These are phyloP conservation scores for Elaeis guineensis DNA, from an alignment of 176 grass and related monocot species.

Conservation along the genomic window DNA sequence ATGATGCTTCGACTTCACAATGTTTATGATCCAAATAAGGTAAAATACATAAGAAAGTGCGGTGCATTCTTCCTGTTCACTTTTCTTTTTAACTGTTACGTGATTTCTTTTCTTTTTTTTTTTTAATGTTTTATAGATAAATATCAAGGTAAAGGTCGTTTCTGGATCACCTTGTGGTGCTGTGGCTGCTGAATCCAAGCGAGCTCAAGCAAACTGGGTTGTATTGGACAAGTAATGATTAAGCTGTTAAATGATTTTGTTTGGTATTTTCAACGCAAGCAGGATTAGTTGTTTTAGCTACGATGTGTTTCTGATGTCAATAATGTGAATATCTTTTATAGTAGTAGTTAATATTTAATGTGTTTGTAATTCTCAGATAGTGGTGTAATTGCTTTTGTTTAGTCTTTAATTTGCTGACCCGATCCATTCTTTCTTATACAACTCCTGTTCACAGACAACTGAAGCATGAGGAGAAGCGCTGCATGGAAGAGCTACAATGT, in stretches of 20 bases:
- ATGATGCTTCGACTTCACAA: slow-evolving; percentile 68
- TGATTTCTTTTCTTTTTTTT: slow-evolving; percentile 1
- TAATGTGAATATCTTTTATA: no score
- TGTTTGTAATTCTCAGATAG: no score
- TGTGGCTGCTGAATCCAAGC: slow-evolving; percentile 78
- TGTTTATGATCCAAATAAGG: slow-evolving; percentile 78
- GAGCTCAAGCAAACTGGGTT: slow-evolving; percentile 92
- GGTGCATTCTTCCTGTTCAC: neutral
- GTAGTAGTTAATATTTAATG: no score
- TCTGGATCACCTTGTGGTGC: slow-evolving; percentile 73
- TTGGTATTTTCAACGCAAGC: no score
- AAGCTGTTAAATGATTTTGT: no score
- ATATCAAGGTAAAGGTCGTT: slow-evolving; percentile 78
- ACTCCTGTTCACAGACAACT: slow-evolving; percentile 51
- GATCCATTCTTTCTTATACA: neutral
- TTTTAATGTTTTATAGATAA: slow-evolving; percentile 45
- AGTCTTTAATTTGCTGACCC: no score
- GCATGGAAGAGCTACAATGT: slow-evolving; percentile 90
- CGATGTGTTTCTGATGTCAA: no score
- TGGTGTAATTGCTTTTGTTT: no score
- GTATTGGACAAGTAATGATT: slow-evolving; percentile 89
- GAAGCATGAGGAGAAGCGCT: slow-evolving; percentile 88
- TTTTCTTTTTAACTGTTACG: neutral
- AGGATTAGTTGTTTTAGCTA: no score
- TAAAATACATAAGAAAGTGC: slow-evolving; percentile 19